Evolutionary conservation across 1,284 basidiomycete species (phyloP), one percentile per base, ranked within the genome.

Genomic region (Kalmanozyma brasiliensis): DNA sequence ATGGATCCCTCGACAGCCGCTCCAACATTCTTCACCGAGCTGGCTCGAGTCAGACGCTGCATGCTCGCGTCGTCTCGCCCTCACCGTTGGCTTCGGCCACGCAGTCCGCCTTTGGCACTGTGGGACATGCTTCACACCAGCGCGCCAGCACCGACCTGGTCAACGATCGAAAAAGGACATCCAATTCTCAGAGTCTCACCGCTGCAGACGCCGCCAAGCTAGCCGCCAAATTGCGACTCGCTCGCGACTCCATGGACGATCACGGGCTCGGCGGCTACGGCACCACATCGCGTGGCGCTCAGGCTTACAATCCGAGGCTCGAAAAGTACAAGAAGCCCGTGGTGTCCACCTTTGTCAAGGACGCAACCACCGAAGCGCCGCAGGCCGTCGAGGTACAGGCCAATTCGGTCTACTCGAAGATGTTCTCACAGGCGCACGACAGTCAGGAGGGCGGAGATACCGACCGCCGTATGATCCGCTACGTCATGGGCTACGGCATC

Each of bases 401-500:
- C 17, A 57, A 38, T n/a, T 75, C 73, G 44, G 63, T 75, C 11
- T 77, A 68, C 51, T 65, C 63, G 13, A 59, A 48, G 45, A 37
- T 55, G 37, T 70, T 64, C 30, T 56, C 65, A 9, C 69, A 53
- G 44, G 63, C 57, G 40, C 65, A 60, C 38, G 65, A 65, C 46
- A 71, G 61, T 30, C 52, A 59, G n/a, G 58, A 52, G 3, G 47
- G 44, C 19, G 58, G 40, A 11, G 55, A 48, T 22, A 32, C 40
- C 4, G 49, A 51, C 6, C 42, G 47, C 13, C 55, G 60, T 19
- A 56, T 70, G 66, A 61, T 76, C 37, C 68, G 79, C 29, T 81
- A 81, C 55, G 66, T 81, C 38, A 64, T 78, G 56, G 71, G 65
- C n/a, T 80, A 74, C 38, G 79, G 72, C 9, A 66, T 81, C 29